Base-by-base conservation (phyloP, 176 grass and related monocot genomes). In the Cenchrus americanus region DNA sequence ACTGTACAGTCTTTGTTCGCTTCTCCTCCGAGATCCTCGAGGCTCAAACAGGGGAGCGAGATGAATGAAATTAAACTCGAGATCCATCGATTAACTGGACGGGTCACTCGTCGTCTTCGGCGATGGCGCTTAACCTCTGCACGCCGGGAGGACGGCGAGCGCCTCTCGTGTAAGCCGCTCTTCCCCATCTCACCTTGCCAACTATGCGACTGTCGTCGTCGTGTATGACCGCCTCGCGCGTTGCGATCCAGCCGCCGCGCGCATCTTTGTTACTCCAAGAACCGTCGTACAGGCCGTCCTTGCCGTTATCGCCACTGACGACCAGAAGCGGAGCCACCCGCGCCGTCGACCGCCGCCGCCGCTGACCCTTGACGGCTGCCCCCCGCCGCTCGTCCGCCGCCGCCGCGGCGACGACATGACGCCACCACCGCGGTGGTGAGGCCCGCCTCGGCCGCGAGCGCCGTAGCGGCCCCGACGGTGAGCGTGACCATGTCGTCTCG, bases 401-500 rank as follows among this genome's bases (percentile, higher is more conserved):
- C 58, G 44, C n/a, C 14, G 15, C 32, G 14, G 30, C n/a, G 66
- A 5, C 26, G 71, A 48, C 21, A 58, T 44, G 47, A 52, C 4
- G n/a, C 2, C 21, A 0, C 3, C 47, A 13, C 11, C 34, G 26
- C 3, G 34, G 18, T n/a, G 26, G 10, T 34, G 42, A 37, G 23
- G 1, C 43, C 66, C 0, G 70, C 34, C 10, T 69, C n/a, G 21
- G 1, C 30, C 21, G 68, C 63, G 53, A 94, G 66, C 73, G 80
- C 92, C 47, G 73, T 41, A 86, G 77, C 77, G 61, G 87, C 92
- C 42, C 53, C 82, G 69, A 88, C 61, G 57, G 90, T 92, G 48
- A 94, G 94, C n/a, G 76, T 76, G 6, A 85, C 92, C 92, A 97
- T 97, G 51, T 97, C 88, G 5, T 57, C 10, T 1, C 66, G 62